Conservation (phyloP, 139 green algal species). For the Ostreobium quekettii region DNA sequence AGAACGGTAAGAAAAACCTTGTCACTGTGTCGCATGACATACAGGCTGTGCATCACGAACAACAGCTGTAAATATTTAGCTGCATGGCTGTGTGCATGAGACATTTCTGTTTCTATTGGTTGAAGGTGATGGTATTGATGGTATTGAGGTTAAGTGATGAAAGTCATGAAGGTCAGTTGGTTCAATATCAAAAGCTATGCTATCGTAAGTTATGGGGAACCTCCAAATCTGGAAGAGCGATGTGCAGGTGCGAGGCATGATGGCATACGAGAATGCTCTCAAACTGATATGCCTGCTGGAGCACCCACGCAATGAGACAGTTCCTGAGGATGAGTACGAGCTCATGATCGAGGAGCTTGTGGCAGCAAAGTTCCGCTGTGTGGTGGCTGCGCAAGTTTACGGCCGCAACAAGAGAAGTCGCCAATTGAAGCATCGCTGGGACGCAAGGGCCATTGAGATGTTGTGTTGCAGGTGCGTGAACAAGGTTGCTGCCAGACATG, state of each 20-base stretch:
- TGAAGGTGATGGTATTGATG: too few species aligned
- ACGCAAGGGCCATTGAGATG: slow-evolving; percentile 10
- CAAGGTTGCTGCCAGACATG: too few species aligned
- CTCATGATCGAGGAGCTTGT: slow-evolving; percentile 9
- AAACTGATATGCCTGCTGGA: slow-evolving; percentile 7
- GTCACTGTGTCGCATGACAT: too few species aligned
- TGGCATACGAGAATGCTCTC: slow-evolving; percentile 58
- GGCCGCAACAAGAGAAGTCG: background rate
- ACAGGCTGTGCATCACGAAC: too few species aligned
- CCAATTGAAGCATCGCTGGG: slow-evolving; percentile 7
- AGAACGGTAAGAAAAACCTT: slow-evolving; percentile 54
- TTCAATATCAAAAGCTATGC: background rate
- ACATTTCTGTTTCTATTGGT: too few species aligned
- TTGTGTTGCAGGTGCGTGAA: background rate
- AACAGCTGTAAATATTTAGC: too few species aligned
- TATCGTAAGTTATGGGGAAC: too few species aligned
- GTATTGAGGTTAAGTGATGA: slow-evolving; percentile 30
- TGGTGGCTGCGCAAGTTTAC: slow-evolving; percentile 16
- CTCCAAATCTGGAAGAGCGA: too few species aligned
- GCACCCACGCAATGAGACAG: background rate
- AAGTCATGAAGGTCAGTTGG: background rate
- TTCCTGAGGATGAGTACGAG: slow-evolving; percentile 15
- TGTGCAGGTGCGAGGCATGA: slow-evolving; percentile 47
- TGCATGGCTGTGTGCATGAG: too few species aligned
- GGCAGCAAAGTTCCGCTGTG: slow-evolving; percentile 17